phyloP scores from a whole-genome alignment of 2,329 filamentous ascomycete species.

The Didymella arachidicola region DNA sequence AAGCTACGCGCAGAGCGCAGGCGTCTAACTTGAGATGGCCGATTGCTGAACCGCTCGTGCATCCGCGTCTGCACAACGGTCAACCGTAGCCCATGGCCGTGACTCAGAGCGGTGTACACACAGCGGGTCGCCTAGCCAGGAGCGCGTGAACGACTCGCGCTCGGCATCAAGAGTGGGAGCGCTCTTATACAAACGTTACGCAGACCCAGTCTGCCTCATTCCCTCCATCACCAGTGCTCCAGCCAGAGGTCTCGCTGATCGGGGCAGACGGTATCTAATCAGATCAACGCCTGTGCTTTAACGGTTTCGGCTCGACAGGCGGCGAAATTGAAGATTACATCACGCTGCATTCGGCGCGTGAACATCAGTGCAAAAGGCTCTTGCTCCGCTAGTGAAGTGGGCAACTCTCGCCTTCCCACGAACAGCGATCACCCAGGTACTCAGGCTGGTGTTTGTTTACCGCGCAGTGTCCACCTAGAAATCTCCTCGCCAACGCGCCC shows the following conservation, averaged over 20 bases:
- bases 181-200: conserved; percentile 8
- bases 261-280: conserved; percentile 19
- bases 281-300: conserved; percentile 18
- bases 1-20: conserved; percentile 12
- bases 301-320: conserved; percentile 14
- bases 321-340: conserved; percentile 21
- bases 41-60: conserved; percentile 22
- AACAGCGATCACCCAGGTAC: conserved; percentile 21
- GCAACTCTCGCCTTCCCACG: conserved; percentile 14
- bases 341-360: conserved; percentile 22
- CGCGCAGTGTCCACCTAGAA: conserved; percentile 5
- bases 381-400: conserved; percentile 17
- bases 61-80: conserved; percentile 18
- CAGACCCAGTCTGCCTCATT: not conserved
- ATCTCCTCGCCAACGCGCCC: conserved; percentile 12
- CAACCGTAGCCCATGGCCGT: conserved; percentile 13
- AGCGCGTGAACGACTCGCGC: conserved; percentile 15
- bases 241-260: not conserved
- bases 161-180: not conserved
- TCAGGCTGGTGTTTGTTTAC: conserved; percentile 20
- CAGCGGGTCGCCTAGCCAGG: conserved; percentile 17
- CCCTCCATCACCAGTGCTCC: not conserved
- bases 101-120: conserved; percentile 31
- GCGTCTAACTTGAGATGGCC: conserved; percentile 17
- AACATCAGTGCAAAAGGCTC: conserved; percentile 22